phyloP scores from a whole-genome alignment of 371 early-diverging fungal species.

The Rhizopus delemar region DNA sequence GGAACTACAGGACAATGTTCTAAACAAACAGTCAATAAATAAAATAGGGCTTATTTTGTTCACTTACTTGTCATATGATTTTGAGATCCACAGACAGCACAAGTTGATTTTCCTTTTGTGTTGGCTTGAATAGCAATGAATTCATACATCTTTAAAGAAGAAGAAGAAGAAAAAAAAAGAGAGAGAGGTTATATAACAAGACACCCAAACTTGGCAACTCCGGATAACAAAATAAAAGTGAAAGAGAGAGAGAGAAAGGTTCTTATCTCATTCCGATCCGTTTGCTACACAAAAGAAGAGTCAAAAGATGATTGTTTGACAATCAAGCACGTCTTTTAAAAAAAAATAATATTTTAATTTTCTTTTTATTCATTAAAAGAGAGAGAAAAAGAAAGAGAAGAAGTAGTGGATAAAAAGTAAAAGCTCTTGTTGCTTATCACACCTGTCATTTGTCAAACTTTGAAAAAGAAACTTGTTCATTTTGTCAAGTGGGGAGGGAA shows the following conservation, averaged over 20 bases:
- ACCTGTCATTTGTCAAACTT: background rate
- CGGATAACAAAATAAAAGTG: background rate
- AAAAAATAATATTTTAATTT: background rate
- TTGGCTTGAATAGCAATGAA: background rate
- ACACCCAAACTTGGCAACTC: background rate
- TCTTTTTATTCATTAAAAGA: background rate
- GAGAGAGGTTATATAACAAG: background rate
- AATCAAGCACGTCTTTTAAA: no score
- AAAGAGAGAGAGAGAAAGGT: background rate
- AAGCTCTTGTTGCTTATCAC: background rate
- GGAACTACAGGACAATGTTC: constrained; percentile 42
- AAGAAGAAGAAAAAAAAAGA: constrained; percentile 1
- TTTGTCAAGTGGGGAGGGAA: background rate
- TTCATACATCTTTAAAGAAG: no score
- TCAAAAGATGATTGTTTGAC: no score
- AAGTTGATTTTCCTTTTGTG: constrained; percentile 10
- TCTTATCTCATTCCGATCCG: constrained; percentile 3
- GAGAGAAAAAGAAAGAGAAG: background rate
- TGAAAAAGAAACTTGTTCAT: no score
- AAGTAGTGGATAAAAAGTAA: background rate
- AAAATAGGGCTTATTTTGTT: background rate
- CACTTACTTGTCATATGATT: constrained; percentile 45
- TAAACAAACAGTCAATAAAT: background rate
- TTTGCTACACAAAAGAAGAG: background rate
- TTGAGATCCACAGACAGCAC: constrained; percentile 37